A percentile compares a stretch with the other conserved stretches of the same genome.
Conservation (phyloP, 108 stramenopile species). For the Nitzschia sp. region DNA sequence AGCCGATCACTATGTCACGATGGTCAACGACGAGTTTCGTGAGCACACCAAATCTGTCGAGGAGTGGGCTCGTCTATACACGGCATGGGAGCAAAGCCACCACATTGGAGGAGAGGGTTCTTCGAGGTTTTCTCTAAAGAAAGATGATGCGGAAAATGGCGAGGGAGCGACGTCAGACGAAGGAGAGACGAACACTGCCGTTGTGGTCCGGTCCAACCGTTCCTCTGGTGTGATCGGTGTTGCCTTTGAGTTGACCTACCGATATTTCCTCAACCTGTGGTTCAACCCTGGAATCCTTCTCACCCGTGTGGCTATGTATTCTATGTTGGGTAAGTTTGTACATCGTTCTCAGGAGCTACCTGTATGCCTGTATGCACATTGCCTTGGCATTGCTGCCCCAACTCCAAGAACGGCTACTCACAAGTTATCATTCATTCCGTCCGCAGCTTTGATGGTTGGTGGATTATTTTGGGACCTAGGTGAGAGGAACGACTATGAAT, state of each 20-base stretch:
- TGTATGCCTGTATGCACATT: neutral
- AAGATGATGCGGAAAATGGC: neutral
- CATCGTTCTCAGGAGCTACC: too few species aligned
- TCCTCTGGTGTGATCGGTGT: neutral
- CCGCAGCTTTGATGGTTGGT: slow-evolving; percentile 42
- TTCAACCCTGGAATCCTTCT: slow-evolving; percentile 62
- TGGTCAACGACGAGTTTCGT: slow-evolving; percentile 49
- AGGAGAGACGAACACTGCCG: neutral
- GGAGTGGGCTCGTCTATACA: slow-evolving; percentile 40
- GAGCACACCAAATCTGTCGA: slow-evolving; percentile 40
- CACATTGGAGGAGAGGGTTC: slow-evolving; percentile 13
- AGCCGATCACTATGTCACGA: slow-evolving; percentile 48
- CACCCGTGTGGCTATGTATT: slow-evolving; percentile 61
- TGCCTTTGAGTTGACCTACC: slow-evolving; percentile 31
- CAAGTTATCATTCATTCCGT: neutral
- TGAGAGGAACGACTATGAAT: slow-evolving; percentile 22
- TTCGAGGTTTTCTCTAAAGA: neutral
- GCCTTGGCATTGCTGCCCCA: neutral
- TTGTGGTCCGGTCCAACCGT: slow-evolving; percentile 2
- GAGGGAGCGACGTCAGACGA: too few species aligned
- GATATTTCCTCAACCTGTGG: slow-evolving; percentile 53
- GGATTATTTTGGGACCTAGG: slow-evolving; percentile 54
- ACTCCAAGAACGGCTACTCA: neutral
- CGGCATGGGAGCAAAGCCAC: slow-evolving; percentile 17
- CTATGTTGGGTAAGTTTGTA: slow-evolving; percentile 31